Conservation (phyloP, 2,329 filamentous ascomycete genomes). For the Moelleriella libera region DNA sequence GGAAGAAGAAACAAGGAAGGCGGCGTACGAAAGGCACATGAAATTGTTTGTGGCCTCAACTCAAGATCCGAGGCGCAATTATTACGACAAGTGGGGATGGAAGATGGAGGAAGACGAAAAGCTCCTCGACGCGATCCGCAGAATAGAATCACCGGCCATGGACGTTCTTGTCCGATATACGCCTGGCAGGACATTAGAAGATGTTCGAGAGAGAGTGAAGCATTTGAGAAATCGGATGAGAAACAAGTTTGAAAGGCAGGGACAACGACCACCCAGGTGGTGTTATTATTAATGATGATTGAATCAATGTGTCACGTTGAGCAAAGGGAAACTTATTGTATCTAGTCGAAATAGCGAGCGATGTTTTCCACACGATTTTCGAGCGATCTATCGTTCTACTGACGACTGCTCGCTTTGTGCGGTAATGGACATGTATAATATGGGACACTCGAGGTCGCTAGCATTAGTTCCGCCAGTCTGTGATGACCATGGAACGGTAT, state of each 20-base stretch:
- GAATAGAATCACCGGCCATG: constrained; percentile 5
- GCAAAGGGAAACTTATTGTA: neutral
- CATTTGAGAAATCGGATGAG: constrained; percentile 9
- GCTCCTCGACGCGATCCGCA: constrained; percentile 11
- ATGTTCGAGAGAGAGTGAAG: constrained; percentile 9
- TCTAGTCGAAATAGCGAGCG: neutral
- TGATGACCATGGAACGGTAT: too few species aligned
- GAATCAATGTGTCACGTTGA: too few species aligned
- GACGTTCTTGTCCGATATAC: constrained; percentile 5
- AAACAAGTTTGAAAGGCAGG: constrained; percentile 7
- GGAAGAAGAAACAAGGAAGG: neutral
- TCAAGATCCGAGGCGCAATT: constrained; percentile 4
- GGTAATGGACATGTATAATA: too few species aligned
- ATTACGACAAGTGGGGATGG: constrained; percentile 12
- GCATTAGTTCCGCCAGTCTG: too few species aligned
- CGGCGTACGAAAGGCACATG: constrained; percentile 1
- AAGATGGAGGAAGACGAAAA: constrained; percentile 11
- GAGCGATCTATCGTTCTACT: too few species aligned
- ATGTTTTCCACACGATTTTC: too few species aligned
- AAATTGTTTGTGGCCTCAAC: constrained; percentile 8
- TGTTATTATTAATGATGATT: constrained; percentile 6
- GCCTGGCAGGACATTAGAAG: constrained; percentile 6
- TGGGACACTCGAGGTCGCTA: too few species aligned
- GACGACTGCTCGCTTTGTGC: too few species aligned
- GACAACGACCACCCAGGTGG: constrained; percentile 11